Evolutionary conservation across 106 monocot species (phyloP), one percentile per base, ranked within the genome.

Genomic region (Ottelia alismoides): DNA sequence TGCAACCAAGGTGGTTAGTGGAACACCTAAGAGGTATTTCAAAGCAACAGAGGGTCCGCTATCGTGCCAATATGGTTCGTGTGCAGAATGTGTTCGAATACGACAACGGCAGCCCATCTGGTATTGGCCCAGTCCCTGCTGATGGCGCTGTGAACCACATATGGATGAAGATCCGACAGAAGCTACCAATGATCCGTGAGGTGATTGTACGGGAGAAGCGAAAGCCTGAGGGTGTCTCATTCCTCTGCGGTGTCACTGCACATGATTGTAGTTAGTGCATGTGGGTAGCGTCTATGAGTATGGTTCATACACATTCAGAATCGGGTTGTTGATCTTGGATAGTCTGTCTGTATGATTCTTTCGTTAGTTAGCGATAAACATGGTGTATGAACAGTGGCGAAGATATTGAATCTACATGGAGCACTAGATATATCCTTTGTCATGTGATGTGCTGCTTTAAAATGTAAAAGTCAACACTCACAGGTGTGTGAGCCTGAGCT

Each of bases 61-160:
- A 80, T 31, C 76, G 85, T 12, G 20, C 11, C 22, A 86, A 80
- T n/a, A 66, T 99, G 74, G 79, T 77, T 25, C 53, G 32, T 11
- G 70, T 90, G 46, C 98, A 90, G 70, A 30, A 67, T 1, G 40
- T 75, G 0, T 99, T 90, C 47, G 82, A 90, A 67, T 99, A 82
- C 64, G 85, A 86, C 19, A 86, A 75, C 60, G 75, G 72, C 22
- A 54, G 35, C 18, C 68, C 68, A 2, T 69, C 77, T 27, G 80
- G 92, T 2, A 64, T 69, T 32, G 82, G 82, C 6, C 74, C 77
- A 0, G 52, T 66, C 48, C 27, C 55, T 55, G 31, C 55, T 0
- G 71, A 71, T 68, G 85, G 98, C 45, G 79, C 90, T 27, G 98
- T 99, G 65, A 83, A 75, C 48, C 54, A 86, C 46, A 83, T 99